A percentile compares a stretch with the other conserved stretches of the same genome.
Evolutionary conservation across 176 grass and related monocot species (phyloP).

Genomic region (Oryza brachyantha): DNA sequence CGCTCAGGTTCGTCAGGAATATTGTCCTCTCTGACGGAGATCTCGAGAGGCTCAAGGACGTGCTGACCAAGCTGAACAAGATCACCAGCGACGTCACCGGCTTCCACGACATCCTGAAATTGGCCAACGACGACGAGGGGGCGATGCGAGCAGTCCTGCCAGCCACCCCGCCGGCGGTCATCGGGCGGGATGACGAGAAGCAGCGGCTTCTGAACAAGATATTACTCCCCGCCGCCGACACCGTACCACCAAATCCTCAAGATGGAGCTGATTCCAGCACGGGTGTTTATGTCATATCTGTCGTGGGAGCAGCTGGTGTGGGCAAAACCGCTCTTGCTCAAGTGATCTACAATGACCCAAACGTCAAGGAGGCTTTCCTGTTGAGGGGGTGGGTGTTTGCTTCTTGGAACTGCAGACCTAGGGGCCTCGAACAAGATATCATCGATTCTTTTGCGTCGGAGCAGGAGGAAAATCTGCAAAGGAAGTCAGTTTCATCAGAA

Average conservation of each 20-base stretch:
- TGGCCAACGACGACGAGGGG: too few species aligned
- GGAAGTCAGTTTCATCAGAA: neutral
- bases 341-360: slow-evolving; percentile 22
- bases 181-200: too few species aligned
- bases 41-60: too few species aligned
- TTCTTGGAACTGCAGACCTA: neutral
- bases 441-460: neutral
- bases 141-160: too few species aligned
- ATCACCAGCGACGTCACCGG: too few species aligned
- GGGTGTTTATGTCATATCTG: slow-evolving; percentile 28
- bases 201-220: neutral
- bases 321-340: slow-evolving; percentile 55
- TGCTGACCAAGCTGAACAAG: too few species aligned
- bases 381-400: slow-evolving; percentile 28
- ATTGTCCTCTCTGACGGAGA: too few species aligned
- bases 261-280: neutral
- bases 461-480: neutral
- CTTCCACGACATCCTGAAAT: too few species aligned
- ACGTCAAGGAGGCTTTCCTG: slow-evolving; percentile 11
- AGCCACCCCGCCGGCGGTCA: too few species aligned
- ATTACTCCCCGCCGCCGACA: neutral
- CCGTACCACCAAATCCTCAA: too few species aligned
- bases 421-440: neutral
- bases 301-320: slow-evolving; percentile 41
- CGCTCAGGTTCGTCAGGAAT: too few species aligned